Conservation (phyloP, 1,284 basidiomycete genomes). For the Puccinia brachypodii region DNA sequence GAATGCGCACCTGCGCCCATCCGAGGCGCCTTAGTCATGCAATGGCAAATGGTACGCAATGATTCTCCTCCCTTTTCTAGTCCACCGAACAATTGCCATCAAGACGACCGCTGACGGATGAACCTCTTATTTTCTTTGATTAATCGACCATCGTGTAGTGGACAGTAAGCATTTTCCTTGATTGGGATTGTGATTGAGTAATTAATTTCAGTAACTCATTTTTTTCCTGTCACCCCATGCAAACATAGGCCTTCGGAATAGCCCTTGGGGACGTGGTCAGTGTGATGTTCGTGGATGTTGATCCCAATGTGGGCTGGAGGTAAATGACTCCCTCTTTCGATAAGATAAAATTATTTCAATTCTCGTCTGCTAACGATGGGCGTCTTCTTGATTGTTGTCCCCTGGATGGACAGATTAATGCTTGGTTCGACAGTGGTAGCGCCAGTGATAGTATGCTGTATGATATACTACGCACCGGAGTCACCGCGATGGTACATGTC, state of each 20-base stretch:
- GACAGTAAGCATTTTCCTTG: slow-evolving; percentile 13
- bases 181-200: neutral
- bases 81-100: too few relatives aligned
- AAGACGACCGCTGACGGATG: neutral
- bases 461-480: slow-evolving; percentile 47
- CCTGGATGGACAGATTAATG: slow-evolving; percentile 21
- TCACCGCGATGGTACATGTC: slow-evolving; percentile 48
- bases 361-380: too few relatives aligned
- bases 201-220: neutral
- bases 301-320: slow-evolving; percentile 42
- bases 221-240: neutral
- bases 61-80: neutral
- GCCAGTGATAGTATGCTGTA: slow-evolving; percentile 41
- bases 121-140: neutral
- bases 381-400: neutral
- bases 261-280: slow-evolving; percentile 45
- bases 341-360: neutral
- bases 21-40: slow-evolving; percentile 75
- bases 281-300: slow-evolving; percentile 42
- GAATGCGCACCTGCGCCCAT: slow-evolving; percentile 70
- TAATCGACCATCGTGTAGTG: slow-evolving; percentile 1
- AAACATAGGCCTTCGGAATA: slow-evolving; percentile 36
- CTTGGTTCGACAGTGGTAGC: slow-evolving; percentile 47
- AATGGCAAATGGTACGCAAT: slow-evolving; percentile 60
- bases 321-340: neutral